A percentile compares a stretch with the other conserved stretches of the same genome.
These are phyloP conservation scores for Inosperma sp. DNA, from an alignment of 768 basidiomycete genomes.

Conservation along the genomic window DNA sequence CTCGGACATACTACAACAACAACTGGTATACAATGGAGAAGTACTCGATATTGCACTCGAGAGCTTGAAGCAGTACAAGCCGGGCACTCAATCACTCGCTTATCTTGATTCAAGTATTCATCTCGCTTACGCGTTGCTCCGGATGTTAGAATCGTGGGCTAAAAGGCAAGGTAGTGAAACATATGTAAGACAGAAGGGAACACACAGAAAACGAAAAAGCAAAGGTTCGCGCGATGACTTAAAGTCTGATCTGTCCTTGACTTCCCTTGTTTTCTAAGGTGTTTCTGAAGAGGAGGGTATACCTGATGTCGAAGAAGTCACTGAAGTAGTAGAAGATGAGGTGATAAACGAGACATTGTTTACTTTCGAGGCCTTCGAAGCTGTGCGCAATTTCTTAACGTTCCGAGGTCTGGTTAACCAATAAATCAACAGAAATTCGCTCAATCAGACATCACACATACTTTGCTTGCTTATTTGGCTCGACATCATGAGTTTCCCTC, in stretches of 20 bases:
- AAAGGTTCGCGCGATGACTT: constrained; percentile 32
- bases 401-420: constrained; percentile 9
- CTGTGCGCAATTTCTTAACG: constrained; percentile 45
- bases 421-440: constrained; percentile 76
- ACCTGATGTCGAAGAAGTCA: constrained; percentile 60
- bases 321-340: constrained; percentile 52
- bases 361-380: constrained; percentile 88
- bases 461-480: constrained; percentile 76
- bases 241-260: constrained; percentile 7
- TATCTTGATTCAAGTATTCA: constrained; percentile 87
- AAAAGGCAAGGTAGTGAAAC: constrained; percentile 66
- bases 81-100: constrained; percentile 69
- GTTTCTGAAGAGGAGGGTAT: constrained; percentile 57
- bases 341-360: constrained; percentile 81
- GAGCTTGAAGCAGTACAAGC: constrained; percentile 71
- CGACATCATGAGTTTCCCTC: constrained; percentile 79
- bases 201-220: constrained; percentile 43
- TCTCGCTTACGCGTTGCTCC: constrained; percentile 78
- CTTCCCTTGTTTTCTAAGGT: constrained; percentile 24
- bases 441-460: constrained; percentile 76
- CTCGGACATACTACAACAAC: constrained; percentile 77
- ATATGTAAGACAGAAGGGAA: constrained; percentile 69
- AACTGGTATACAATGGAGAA: constrained; percentile 93
- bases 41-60: constrained; percentile 85
- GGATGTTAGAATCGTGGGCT: constrained; percentile 86